Percentiles rank a stretch among this genome's conserved stretches.
These are phyloP conservation scores for Kodamaea sp. DNA, from an alignment of 1,139 yeast genomes.

Conservation along the genomic window DNA sequence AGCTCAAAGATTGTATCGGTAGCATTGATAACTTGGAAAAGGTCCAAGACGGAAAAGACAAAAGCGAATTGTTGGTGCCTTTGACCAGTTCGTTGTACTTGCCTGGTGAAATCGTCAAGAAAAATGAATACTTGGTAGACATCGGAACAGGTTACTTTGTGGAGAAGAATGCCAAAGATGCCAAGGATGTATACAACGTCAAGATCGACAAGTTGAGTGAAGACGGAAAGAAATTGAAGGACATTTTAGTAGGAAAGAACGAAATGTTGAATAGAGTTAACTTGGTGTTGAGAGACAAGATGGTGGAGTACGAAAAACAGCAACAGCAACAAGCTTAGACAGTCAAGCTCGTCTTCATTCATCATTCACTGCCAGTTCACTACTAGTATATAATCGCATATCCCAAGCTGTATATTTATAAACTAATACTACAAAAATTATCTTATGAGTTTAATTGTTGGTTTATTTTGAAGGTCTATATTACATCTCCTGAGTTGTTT, in stretches of 20 bases:
- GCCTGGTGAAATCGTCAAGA: constrained; percentile 72
- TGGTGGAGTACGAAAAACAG: constrained; percentile 45
- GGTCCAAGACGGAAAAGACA: constrained; percentile 30
- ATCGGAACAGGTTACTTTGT: constrained; percentile 96
- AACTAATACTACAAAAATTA: too few species aligned
- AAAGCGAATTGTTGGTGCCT: constrained; percentile 73
- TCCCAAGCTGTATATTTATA: too few species aligned
- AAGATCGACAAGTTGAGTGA: constrained; percentile 72
- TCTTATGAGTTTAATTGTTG: too few species aligned
- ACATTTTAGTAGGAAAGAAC: constrained; percentile 68
- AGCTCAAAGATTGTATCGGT: constrained; percentile 77
- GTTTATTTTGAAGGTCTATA: too few species aligned
- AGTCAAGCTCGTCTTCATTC: too few species aligned
- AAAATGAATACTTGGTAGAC: constrained; percentile 79
- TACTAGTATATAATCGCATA: too few species aligned
- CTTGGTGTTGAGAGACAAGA: constrained; percentile 48
- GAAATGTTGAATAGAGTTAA: constrained; percentile 54
- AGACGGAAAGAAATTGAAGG: constrained; percentile 74
- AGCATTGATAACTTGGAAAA: constrained; percentile 63
- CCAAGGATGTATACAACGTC: constrained; percentile 69
- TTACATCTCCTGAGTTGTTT: too few species aligned
- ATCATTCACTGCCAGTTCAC: too few species aligned
- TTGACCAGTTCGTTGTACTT: constrained; percentile 85
- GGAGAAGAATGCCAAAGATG: constrained; percentile 71
- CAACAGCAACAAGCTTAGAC: constrained; percentile 17